Conservation (phyloP, 2,329 filamentous ascomycete genomes). For the Tolypocladium cylindrosporum region DNA sequence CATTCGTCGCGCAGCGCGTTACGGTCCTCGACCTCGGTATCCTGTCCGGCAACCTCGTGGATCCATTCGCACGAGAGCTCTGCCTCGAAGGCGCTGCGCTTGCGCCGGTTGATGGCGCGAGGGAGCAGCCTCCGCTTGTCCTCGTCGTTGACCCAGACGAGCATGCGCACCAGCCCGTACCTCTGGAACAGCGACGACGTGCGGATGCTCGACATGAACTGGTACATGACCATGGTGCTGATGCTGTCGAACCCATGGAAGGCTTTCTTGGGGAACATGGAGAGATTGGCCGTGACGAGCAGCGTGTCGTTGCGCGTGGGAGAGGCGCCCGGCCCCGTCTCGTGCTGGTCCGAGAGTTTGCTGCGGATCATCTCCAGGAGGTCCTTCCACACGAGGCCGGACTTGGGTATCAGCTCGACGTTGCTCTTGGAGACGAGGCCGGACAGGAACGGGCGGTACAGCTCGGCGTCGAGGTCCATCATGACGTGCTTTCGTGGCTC, state of each 20-base stretch:
- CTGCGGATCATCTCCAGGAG: constrained; percentile 41
- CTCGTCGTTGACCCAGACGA: constrained; percentile 58
- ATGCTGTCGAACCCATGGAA: constrained; percentile 47
- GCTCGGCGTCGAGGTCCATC: constrained; percentile 56
- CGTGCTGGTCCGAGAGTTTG: constrained; percentile 45
- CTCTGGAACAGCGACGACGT: constrained; percentile 54
- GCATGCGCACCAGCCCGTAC: constrained; percentile 70
- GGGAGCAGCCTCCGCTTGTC: constrained; percentile 54
- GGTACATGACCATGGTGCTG: constrained; percentile 46
- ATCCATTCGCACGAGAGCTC: constrained; percentile 52
- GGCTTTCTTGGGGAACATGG: constrained; percentile 37
- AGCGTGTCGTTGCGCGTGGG: constrained; percentile 58
- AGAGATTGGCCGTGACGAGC: constrained; percentile 61
- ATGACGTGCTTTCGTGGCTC: constrained; percentile 75
- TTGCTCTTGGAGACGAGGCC: constrained; percentile 41
- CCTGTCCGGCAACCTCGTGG: constrained; percentile 43
- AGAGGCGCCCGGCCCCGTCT: constrained; percentile 24
- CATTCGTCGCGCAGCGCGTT: constrained; percentile 31
- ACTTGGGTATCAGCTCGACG: constrained; percentile 41
- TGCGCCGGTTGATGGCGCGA: constrained; percentile 42
- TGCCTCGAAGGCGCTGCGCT: constrained; percentile 45
- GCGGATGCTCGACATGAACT: constrained; percentile 51
- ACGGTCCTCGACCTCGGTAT: constrained; percentile 18
- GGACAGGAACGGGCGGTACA: constrained; percentile 52
- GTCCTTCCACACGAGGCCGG: constrained; percentile 50